phyloP scores from a whole-genome alignment of 2,329 filamentous ascomycete species.

The Aspergillus novoparasiticus region DNA sequence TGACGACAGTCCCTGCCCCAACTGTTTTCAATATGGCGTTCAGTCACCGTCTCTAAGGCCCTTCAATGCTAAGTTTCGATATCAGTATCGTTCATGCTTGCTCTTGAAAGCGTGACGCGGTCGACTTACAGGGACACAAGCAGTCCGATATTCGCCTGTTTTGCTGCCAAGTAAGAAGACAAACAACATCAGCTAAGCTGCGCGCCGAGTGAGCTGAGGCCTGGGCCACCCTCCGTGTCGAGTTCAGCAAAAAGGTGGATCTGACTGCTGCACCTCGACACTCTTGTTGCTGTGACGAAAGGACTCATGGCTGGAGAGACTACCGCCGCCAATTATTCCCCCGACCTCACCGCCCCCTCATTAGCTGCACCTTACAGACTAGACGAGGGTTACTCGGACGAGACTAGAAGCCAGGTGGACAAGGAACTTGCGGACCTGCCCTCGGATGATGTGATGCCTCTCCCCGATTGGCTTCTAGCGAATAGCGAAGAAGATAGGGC shows the following conservation, averaged over 20 bases:
- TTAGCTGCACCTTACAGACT: slow-evolving; percentile 57
- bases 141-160: background rate
- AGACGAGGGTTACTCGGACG: slow-evolving; percentile 87
- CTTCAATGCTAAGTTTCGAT: background rate
- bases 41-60: background rate
- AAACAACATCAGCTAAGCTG: background rate
- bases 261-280: background rate
- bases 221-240: background rate
- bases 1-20: background rate
- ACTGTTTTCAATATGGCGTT: background rate
- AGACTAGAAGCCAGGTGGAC: slow-evolving; percentile 56
- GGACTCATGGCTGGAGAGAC: slow-evolving; percentile 35
- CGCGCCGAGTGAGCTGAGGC: background rate
- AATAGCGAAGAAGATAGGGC: slow-evolving; percentile 58
- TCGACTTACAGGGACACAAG: background rate
- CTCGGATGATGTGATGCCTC: slow-evolving; percentile 43
- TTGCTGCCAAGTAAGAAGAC: background rate
- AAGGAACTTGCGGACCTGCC: slow-evolving; percentile 39
- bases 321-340: slow-evolving; percentile 25
- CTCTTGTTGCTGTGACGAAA: background rate
- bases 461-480: slow-evolving; percentile 59
- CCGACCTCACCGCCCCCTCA: slow-evolving; percentile 32
- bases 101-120: background rate
- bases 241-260: background rate
- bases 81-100: background rate